A percentile compares a stretch with the other conserved stretches of the same genome.
Evolutionary conservation across 257 asterid species (phyloP).

Genomic region (Cordia subcordata): DNA sequence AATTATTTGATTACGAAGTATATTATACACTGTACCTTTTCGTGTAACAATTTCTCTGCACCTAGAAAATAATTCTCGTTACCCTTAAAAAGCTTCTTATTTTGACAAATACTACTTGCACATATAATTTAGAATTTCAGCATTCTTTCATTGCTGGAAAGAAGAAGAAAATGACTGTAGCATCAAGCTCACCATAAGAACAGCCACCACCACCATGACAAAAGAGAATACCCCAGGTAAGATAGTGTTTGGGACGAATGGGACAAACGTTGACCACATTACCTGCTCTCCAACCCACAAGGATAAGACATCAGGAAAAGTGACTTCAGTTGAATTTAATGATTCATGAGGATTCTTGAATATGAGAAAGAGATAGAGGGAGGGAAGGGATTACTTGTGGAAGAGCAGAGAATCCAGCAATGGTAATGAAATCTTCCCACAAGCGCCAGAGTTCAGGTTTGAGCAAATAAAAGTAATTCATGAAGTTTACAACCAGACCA

Average conservation of each 20-base stretch:
- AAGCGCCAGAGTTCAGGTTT: slow-evolving; percentile 61
- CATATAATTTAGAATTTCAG: no score
- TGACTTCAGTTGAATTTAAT: background rate
- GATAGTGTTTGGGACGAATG: slow-evolving; percentile 71
- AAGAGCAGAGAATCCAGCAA: slow-evolving; percentile 81
- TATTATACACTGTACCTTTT: no score
- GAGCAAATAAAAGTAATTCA: slow-evolving; percentile 65
- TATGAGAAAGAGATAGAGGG: no score
- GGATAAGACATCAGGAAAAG: slow-evolving; percentile 4
- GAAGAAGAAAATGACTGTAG: background rate
- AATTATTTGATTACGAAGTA: no score
- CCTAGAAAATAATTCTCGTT: no score
- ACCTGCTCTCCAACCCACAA: slow-evolving; percentile 46
- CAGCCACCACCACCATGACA: slow-evolving; percentile 43
- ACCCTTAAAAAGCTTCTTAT: no score
- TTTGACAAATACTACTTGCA: no score
- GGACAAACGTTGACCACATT: slow-evolving; percentile 97
- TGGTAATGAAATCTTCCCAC: slow-evolving; percentile 91
- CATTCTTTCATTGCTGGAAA: background rate
- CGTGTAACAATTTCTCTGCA: no score
- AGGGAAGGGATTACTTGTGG: slow-evolving; percentile 59
- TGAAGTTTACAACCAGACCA: slow-evolving; percentile 68
- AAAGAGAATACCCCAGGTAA: slow-evolving; percentile 76
- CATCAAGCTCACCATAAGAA: slow-evolving; percentile 64
- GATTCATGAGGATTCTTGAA: background rate